phyloP scores from a whole-genome alignment of 768 basidiomycete genomes.

The Tylopilus subfusipes region DNA sequence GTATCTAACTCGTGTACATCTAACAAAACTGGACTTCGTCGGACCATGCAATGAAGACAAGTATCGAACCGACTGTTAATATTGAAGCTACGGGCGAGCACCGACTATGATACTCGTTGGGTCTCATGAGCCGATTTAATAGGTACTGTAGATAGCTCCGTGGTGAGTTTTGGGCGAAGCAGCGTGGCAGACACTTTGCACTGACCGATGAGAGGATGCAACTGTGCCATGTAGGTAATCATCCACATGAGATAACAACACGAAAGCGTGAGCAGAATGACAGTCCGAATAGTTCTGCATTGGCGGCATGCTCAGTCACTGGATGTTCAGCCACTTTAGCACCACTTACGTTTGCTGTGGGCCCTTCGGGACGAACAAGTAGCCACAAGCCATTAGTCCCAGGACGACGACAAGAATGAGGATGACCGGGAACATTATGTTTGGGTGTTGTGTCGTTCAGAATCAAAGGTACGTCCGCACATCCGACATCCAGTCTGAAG shows the following conservation, averaged over 20 bases:
- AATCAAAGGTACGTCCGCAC: background rate
- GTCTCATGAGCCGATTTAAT: constrained; percentile 13
- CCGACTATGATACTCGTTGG: constrained; percentile 10
- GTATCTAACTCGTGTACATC: constrained; percentile 24
- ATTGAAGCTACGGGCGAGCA: constrained; percentile 12
- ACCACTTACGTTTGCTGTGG: constrained; percentile 80
- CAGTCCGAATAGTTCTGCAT: constrained; percentile 76
- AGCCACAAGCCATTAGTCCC: constrained; percentile 60
- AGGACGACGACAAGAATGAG: constrained; percentile 62
- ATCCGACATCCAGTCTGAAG: background rate
- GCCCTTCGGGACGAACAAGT: constrained; percentile 78
- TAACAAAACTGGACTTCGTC: constrained; percentile 13
- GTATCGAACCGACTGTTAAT: constrained; percentile 20
- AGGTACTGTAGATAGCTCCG: constrained; percentile 12
- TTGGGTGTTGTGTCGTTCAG: constrained; percentile 1
- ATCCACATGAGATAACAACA: constrained; percentile 97
- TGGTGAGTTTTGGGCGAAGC: background rate
- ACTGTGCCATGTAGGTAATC: constrained; percentile 93
- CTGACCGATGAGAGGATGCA: constrained; percentile 86
- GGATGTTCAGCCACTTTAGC: background rate
- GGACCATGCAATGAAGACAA: background rate
- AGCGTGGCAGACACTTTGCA: background rate
- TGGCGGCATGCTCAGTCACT: background rate
- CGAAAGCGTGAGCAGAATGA: constrained; percentile 69
- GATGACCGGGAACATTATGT: constrained; percentile 56